phyloP scores from a whole-genome alignment of 371 early-diverging fungal genomes.

The Mucor sp. region DNA sequence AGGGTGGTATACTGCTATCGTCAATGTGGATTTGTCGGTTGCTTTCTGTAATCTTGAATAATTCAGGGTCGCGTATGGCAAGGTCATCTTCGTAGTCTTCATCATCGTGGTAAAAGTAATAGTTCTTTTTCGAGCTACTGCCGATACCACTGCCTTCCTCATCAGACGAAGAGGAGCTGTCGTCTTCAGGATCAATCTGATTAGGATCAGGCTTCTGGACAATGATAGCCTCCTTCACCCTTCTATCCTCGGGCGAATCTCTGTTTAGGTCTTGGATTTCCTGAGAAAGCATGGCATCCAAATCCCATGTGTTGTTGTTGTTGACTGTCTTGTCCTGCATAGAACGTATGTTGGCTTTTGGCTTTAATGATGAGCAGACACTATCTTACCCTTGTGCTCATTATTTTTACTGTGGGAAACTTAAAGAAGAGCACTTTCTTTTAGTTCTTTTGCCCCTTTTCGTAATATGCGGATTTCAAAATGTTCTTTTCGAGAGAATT shows the following conservation, averaged over 20 bases:
- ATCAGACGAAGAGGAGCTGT: slow-evolving; percentile 12
- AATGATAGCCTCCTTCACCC: slow-evolving; percentile 49
- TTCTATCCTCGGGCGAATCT: slow-evolving; percentile 45
- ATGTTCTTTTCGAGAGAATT: no score
- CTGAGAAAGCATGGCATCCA: slow-evolving; percentile 35
- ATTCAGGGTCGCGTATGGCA: slow-evolving; percentile 51
- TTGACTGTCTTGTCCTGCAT: neutral
- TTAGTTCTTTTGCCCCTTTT: neutral
- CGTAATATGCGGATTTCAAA: no score
- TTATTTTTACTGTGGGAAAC: neutral
- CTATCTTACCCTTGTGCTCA: neutral
- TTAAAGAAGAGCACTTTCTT: neutral
- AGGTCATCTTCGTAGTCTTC: slow-evolving; percentile 54
- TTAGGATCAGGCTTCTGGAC: slow-evolving; percentile 50
- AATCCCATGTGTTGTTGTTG: slow-evolving; percentile 15
- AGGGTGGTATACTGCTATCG: slow-evolving; percentile 16
- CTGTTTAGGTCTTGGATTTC: slow-evolving; percentile 50
- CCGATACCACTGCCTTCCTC: neutral
- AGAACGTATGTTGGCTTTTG: neutral
- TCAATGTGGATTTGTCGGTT: slow-evolving; percentile 46
- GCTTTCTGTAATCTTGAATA: slow-evolving; percentile 48
- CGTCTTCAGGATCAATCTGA: slow-evolving; percentile 34
- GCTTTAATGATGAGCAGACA: neutral
- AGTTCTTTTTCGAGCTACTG: neutral
- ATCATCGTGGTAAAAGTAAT: slow-evolving; percentile 32